Conservation (phyloP, 2,329 filamentous ascomycete genomes). For the Stenocarpella maydis region DNA sequence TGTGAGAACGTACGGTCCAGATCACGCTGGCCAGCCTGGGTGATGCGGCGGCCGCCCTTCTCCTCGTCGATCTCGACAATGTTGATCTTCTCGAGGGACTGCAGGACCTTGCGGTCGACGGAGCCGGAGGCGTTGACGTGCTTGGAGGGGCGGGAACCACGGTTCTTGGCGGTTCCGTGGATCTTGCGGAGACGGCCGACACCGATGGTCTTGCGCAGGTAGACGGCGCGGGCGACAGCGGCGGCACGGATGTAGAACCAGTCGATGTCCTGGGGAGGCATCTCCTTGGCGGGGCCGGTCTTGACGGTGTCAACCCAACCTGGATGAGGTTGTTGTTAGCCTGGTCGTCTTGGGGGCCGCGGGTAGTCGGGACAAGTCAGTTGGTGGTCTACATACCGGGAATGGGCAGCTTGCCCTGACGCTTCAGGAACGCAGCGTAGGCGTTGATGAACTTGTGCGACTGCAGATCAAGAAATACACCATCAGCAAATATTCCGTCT, state of each 20-base stretch:
- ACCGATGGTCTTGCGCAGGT: constrained; percentile 99
- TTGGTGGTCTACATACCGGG: constrained; percentile 69
- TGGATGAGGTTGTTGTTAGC: constrained; percentile 46
- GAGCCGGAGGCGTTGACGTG: constrained; percentile 95
- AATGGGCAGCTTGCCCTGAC: constrained; percentile 91
- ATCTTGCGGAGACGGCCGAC: constrained; percentile 96
- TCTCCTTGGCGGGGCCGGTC: constrained; percentile 95
- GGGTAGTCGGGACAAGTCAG: neutral
- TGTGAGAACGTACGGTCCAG: constrained; percentile 74
- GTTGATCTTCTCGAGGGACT: constrained; percentile 99
- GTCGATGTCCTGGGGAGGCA: constrained; percentile 97
- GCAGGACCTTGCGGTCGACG: constrained; percentile 97
- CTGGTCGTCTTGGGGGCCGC: neutral
- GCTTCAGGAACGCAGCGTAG: constrained; percentile 91
- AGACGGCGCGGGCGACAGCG: constrained; percentile 96
- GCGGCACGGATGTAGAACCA: constrained; percentile 95
- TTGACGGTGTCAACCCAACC: constrained; percentile 99
- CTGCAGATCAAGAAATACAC: constrained; percentile 56
- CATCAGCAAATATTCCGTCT: constrained; percentile 75
- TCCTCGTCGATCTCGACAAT: constrained; percentile 98
- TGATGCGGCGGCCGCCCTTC: constrained; percentile 98
- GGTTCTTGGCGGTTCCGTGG: constrained; percentile 97
- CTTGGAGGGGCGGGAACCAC: constrained; percentile 87
- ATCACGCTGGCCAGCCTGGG: constrained; percentile 97
- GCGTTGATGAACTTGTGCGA: constrained; percentile 89